Conservation (phyloP, 1,284 basidiomycete genomes). For the Ceratobasidium papillatum region DNA sequence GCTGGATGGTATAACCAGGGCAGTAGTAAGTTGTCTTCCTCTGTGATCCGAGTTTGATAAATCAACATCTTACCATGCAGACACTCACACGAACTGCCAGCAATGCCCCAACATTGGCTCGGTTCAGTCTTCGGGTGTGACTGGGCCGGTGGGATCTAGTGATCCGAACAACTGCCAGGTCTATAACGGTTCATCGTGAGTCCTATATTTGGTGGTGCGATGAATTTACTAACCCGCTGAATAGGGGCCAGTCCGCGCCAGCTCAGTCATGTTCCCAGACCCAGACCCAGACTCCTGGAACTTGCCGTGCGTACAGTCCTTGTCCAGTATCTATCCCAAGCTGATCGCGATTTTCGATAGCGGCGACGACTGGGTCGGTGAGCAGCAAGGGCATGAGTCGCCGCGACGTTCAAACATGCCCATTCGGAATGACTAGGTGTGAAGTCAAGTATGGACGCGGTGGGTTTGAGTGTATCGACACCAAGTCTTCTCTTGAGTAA, state of each 20-base stretch:
- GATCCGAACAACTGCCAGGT: background rate
- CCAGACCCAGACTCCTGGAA: background rate
- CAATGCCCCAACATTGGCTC: background rate
- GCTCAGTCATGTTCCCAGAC: background rate
- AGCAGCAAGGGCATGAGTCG: background rate
- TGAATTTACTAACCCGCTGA: background rate
- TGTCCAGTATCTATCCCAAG: background rate
- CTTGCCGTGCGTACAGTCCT: background rate
- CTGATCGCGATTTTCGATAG: background rate
- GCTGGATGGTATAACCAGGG: conserved; percentile 7
- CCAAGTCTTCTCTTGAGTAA: conserved; percentile 13
- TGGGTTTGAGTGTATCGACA: conserved; percentile 16
- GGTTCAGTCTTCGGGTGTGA: background rate
- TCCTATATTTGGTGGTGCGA: background rate
- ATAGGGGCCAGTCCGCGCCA: background rate
- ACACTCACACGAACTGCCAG: conserved; percentile 10
- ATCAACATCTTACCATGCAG: background rate
- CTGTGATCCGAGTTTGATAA: background rate
- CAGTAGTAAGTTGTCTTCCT: background rate
- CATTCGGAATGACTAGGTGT: background rate
- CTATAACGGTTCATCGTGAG: background rate
- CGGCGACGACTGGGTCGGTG: background rate
- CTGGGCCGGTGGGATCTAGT: background rate
- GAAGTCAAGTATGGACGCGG: conserved; percentile 23
- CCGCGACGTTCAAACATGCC: background rate